A percentile compares a stretch with the other conserved stretches of the same genome.
These are phyloP conservation scores for Zizania palustris DNA, from an alignment of 202 grass and related monocot species.

Conservation along the genomic window DNA sequence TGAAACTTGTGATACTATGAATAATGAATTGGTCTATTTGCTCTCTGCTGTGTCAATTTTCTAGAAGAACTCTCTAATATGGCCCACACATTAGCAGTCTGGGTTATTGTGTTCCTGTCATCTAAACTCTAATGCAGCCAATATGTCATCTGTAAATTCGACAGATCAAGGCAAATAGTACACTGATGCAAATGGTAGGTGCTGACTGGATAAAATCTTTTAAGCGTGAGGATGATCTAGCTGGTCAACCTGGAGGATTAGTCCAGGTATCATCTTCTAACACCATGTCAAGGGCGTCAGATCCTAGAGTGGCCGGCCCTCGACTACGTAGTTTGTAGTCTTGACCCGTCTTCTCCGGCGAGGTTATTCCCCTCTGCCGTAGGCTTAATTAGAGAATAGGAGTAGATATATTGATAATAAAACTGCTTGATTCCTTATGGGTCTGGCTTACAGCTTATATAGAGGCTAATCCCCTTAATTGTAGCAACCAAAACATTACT, in stretches of 20 bases:
- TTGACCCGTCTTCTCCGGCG: too few relatives aligned
- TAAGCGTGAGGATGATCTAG: slow-evolving; percentile 95
- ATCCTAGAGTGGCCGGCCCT: too few relatives aligned
- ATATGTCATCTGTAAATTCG: slow-evolving; percentile 36
- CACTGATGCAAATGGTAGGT: slow-evolving; percentile 97
- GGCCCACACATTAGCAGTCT: slow-evolving; percentile 24
- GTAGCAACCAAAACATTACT: too few relatives aligned
- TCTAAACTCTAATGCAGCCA: slow-evolving; percentile 18
- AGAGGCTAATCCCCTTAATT: too few relatives aligned
- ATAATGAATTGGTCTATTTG: not conserved
- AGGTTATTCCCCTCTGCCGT: too few relatives aligned
- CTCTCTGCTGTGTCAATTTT: not conserved
- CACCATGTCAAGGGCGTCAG: too few relatives aligned
- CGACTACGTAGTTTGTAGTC: too few relatives aligned
- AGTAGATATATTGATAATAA: too few relatives aligned
- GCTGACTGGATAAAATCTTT: slow-evolving; percentile 98
- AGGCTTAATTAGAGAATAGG: too few relatives aligned
- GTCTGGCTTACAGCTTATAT: too few relatives aligned
- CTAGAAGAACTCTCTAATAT: not conserved
- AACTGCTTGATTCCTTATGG: too few relatives aligned
- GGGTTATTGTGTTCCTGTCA: not conserved
- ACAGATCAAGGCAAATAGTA: slow-evolving; percentile 87
- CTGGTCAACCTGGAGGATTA: slow-evolving; percentile 68
- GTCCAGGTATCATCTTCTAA: slow-evolving; percentile 70
- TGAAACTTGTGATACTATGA: not conserved